Base-by-base conservation (phyloP, 768 basidiomycete genomes). In the Pisolithus microcarpus region DNA sequence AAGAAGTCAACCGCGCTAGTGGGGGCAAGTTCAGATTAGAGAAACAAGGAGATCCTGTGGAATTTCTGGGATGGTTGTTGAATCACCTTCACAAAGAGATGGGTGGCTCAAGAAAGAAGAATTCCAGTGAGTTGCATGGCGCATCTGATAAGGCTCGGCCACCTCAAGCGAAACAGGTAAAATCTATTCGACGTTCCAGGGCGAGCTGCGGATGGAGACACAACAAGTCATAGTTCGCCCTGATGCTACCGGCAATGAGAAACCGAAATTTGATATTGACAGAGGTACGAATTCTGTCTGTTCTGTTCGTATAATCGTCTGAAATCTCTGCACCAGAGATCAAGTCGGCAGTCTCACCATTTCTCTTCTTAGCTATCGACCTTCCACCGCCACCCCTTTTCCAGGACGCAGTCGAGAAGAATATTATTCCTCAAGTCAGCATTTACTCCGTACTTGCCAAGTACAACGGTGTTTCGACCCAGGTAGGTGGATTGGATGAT, bases 381-480 rank as follows among this genome's bases (percentile, higher is more conserved):
- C 78, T 98, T 23, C 96, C 96, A 16, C 89, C 96, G 0, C 93
- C 93, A n/a, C 96, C 95, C 15, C 72, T 99, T 37, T 99, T 98
- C 70, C 95, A 97, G 70, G 94, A 97, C 64, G 72, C 88, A 4
- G 80, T 95, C 43, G 93, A 96, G 73, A 96, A 96, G 72, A 97
- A 98, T 66, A 98, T 99, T 65, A 96, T 98, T 56, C 96, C 96
- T 30, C 96, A 99, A 76, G 91, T 96, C 54, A 87, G 86, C 43
- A 84, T 99, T 51, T 82, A 92, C 52, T 83, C 85, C 10, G 85
- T 98, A 26, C 76, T 98, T 21, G 79, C 87, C 18, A 99, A 99
- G 69, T 99, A 93, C 68, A 91, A 98, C 67, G 96, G 96, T 13
- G 74, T 72, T 57, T 89, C 87, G 4, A 88, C 93, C 15, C 91